Base-by-base conservation (phyloP, 2,329 filamentous ascomycete species). In the Pseudogymnoascus sp. region DNA sequence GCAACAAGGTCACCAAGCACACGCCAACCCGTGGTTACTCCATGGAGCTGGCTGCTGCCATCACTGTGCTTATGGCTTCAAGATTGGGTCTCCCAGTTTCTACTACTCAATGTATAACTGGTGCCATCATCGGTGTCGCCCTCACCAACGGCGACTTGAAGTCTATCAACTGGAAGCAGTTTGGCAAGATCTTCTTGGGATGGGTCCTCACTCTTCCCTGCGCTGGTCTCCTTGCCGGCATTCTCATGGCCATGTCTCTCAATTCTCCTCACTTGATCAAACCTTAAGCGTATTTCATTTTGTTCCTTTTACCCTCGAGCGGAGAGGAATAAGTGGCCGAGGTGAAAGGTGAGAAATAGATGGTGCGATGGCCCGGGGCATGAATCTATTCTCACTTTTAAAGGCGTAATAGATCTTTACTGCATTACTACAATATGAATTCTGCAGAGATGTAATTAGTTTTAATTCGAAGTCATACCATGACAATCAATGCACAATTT, bases 21-120 rank as follows among this genome's bases (percentile, higher is more conserved):
- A 83, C 80, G 3, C 82, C 82, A 4, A 78, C 74, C 66, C 72
- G 81, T 68, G 80, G 78, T 60, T 89, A 78, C 68, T 90, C 87
- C 60, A 92, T 92, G 88, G 89, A 92, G 72, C 83, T 92, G 82
- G 89, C 88, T 58, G 88, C 89, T 52, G 87, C 89, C 67, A 84
- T 92, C 67, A 91, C 89, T 7, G 84, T 92, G 64, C 82, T 91
- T 22, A 75, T 92, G 72, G 89, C 90, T 79, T 90, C 87, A 0
- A 88, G 90, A 72, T 90, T 82, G 79, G 84, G 82, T 1, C 85
- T 92, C 0, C 89, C 89, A 35, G 88, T 92, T 25, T 91, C 88
- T 0, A 92, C 87, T 30, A 86, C 85, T 16, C 88, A 88, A 88
- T 92, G 89, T 74, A 91, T 92, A 74, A 91, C 88, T 12, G 89